phyloP scores from a whole-genome alignment of 495 filamentous ascomycete genomes.

The Neohortaea acidophila region DNA sequence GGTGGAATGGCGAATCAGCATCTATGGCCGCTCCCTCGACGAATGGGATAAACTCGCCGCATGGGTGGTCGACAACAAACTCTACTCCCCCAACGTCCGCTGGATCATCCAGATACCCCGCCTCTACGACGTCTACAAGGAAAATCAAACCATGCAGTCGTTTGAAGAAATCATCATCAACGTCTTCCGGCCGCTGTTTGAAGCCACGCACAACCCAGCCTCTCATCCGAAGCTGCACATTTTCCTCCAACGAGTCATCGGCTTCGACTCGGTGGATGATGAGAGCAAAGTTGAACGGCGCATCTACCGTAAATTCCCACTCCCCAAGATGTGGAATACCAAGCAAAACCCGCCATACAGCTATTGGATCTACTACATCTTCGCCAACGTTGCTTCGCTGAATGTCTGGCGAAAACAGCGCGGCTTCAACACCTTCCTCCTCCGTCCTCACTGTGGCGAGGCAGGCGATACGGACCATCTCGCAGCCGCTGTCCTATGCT shows the following conservation, averaged over 20 bases:
- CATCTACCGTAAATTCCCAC: constrained; percentile 82
- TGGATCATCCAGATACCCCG: constrained; percentile 95
- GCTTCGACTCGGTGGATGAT: constrained; percentile 94
- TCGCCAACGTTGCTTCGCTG: constrained; percentile 81
- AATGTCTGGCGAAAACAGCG: constrained; percentile 81
- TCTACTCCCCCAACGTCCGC: constrained; percentile 92
- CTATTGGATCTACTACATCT: constrained; percentile 98
- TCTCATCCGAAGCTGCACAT: constrained; percentile 88
- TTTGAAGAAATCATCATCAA: constrained; percentile 88
- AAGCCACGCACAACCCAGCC: constrained; percentile 74
- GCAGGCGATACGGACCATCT: constrained; percentile 94
- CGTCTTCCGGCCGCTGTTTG: constrained; percentile 84
- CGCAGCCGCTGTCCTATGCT: constrained; percentile 80
- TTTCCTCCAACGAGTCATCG: constrained; percentile 87
- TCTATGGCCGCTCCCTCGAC: constrained; percentile 79
- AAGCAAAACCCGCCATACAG: constrained; percentile 95
- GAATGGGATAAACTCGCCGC: constrained; percentile 97
- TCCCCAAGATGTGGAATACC: constrained; percentile 72
- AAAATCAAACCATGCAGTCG: constrained; percentile 64
- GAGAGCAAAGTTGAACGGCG: constrained; percentile 92
- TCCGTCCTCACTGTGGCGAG: constrained; percentile 91
- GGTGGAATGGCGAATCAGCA: constrained; percentile 96
- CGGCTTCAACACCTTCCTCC: constrained; percentile 88
- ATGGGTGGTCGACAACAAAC: constrained; percentile 98
- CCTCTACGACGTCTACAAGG: constrained; percentile 90